These are phyloP conservation scores for Globisporangium emineosum DNA, from an alignment of 352 stramenopile species.

Conservation along the genomic window DNA sequence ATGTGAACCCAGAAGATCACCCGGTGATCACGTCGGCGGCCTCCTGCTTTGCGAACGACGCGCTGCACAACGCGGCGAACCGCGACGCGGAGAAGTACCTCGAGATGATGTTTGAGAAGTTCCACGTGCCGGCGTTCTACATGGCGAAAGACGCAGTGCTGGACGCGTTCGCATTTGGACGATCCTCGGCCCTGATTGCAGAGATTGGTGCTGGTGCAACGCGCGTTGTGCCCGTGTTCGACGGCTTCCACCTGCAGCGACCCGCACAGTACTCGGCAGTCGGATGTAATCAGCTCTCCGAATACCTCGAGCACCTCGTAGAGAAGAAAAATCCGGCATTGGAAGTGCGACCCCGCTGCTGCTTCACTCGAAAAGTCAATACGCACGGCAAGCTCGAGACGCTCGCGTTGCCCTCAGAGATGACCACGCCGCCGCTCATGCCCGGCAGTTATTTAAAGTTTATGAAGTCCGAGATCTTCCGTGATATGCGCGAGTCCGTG, in stretches of 20 bases:
- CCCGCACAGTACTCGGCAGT: slow-evolving; percentile 74
- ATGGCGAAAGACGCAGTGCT: slow-evolving; percentile 88
- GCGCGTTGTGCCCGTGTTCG: slow-evolving; percentile 87
- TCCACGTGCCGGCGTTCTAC: slow-evolving; percentile 87
- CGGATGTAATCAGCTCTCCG: slow-evolving; percentile 66
- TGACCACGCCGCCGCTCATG: slow-evolving; percentile 46
- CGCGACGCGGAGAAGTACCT: slow-evolving; percentile 78
- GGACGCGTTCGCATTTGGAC: slow-evolving; percentile 89
- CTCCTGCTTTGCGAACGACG: slow-evolving; percentile 74
- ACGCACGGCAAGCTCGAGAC: slow-evolving; percentile 59
- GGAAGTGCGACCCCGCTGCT: slow-evolving; percentile 55
- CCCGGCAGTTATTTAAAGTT: slow-evolving; percentile 73
- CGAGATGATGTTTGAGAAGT: slow-evolving; percentile 93
- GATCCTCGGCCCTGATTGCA: slow-evolving; percentile 82
- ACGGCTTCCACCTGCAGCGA: slow-evolving; percentile 86
- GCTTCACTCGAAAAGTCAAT: slow-evolving; percentile 58
- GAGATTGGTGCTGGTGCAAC: slow-evolving; percentile 86
- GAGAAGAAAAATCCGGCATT: slow-evolving; percentile 31
- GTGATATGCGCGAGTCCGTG: slow-evolving; percentile 72
- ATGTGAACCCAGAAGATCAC: slow-evolving; percentile 64
- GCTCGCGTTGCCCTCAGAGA: slow-evolving; percentile 31
- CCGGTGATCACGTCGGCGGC: slow-evolving; percentile 75
- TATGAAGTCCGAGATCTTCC: slow-evolving; percentile 61
- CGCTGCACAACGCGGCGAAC: slow-evolving; percentile 46
- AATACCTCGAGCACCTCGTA: slow-evolving; percentile 75